Percentiles rank a stretch among this genome's conserved stretches.
Evolutionary conservation across 1,139 yeast species (phyloP).

Genomic region (Candida tetrigidarum): DNA sequence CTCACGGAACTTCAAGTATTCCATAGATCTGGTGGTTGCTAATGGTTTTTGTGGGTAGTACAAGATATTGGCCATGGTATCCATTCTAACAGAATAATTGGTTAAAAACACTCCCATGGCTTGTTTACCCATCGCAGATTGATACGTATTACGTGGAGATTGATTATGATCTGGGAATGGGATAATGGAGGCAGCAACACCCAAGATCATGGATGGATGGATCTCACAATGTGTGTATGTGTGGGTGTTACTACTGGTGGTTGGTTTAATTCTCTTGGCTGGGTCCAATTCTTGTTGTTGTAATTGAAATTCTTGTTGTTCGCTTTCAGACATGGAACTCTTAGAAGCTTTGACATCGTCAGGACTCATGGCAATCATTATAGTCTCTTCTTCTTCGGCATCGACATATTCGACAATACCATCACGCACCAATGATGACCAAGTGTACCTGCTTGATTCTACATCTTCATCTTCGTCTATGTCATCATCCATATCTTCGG

Average conservation of each 20-base stretch:
- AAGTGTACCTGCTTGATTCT: constrained; percentile 67
- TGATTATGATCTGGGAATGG: constrained; percentile 99
- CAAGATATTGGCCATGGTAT: constrained; percentile 97
- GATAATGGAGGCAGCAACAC: constrained; percentile 98
- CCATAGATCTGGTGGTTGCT: constrained; percentile 99
- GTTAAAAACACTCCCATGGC: constrained; percentile 99
- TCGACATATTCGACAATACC: constrained; percentile 95
- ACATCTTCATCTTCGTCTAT: constrained; percentile 64
- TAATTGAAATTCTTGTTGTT: constrained; percentile 38
- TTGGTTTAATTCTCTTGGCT: constrained; percentile 85
- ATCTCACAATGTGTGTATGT: constrained; percentile 99
- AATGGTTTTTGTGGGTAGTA: constrained; percentile 99
- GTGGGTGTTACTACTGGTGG: constrained; percentile 60
- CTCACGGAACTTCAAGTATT: constrained; percentile 94
- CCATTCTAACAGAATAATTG: constrained; percentile 97
- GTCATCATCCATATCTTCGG: constrained; percentile 49
- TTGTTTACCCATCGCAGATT: constrained; percentile 99
- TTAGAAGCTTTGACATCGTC: constrained; percentile 85
- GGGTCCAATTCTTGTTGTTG: constrained; percentile 66
- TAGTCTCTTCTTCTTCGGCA: constrained; percentile 98
- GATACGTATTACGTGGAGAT: constrained; percentile 99
- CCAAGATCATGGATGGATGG: constrained; percentile 98
- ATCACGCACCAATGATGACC: constrained; percentile 82
- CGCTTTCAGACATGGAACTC: constrained; percentile 50
- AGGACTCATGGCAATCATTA: constrained; percentile 98